phyloP scores from a whole-genome alignment of 176 grass and related monocot genomes.

The Phyllostachys edulis region DNA sequence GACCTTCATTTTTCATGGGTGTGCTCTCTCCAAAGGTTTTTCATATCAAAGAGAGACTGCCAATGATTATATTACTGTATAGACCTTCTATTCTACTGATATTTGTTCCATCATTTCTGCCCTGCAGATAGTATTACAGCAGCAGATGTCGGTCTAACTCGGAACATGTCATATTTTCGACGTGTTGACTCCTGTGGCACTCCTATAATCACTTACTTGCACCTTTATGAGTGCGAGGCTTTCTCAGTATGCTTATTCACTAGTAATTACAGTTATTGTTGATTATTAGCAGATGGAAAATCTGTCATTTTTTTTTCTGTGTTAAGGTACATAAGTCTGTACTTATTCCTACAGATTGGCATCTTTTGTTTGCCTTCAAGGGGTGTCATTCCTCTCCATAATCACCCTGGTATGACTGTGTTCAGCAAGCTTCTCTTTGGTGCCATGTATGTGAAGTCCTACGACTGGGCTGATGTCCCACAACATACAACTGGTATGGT shows the following conservation, averaged over 20 bases:
- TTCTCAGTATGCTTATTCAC: conserved; percentile 56
- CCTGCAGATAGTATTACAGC: conserved; percentile 50
- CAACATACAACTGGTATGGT: conserved; percentile 15
- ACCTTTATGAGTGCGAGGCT: conserved; percentile 46
- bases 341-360: conserved; percentile 52
- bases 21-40: conserved; percentile 1
- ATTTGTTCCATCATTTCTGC: background rate
- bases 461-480: conserved; percentile 55
- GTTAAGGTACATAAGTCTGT: background rate
- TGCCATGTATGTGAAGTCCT: conserved; percentile 64
- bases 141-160: conserved; percentile 50
- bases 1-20: conserved; percentile 2
- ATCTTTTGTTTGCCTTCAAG: conserved; percentile 62
- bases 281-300: background rate
- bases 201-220: conserved; percentile 55
- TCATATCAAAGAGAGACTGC: background rate
- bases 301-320: background rate
- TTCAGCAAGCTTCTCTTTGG: conserved; percentile 79
- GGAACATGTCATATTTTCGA: conserved; percentile 48
- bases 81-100: background rate
- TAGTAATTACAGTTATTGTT: background rate
- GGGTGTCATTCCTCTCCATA: conserved; percentile 70
- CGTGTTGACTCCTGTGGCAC: conserved; percentile 3
- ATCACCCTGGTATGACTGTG: conserved; percentile 78
- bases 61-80: background rate